These are phyloP conservation scores for Didymellaceae sp. DNA, from an alignment of 2,329 filamentous ascomycete species.

Conservation along the genomic window DNA sequence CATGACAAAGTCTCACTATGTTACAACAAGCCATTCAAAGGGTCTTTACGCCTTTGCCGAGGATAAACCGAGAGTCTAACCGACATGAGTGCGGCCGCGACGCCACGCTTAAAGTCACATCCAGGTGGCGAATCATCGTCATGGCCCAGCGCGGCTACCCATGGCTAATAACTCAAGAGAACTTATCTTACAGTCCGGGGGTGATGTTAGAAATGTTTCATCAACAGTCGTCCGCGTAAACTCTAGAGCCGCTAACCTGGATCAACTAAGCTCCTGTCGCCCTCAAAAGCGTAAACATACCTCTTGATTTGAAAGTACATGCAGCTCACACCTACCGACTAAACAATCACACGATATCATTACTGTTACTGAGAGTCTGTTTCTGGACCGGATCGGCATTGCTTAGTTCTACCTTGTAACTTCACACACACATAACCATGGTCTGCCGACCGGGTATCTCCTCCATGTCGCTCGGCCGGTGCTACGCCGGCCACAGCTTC, in stretches of 20 bases:
- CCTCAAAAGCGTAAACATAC: constrained; percentile 16
- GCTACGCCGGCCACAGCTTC: constrained; percentile 70
- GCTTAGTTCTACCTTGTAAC: not conserved
- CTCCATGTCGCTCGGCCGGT: constrained; percentile 78
- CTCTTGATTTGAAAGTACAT: not conserved
- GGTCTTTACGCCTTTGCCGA: constrained; percentile 1
- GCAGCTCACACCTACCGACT: no score
- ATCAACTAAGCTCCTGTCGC: not conserved
- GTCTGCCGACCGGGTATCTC: constrained; percentile 70
- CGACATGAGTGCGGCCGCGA: constrained; percentile 5
- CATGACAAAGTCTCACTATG: not conserved
- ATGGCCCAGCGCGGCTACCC: constrained; percentile 16
- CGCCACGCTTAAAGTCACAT: constrained; percentile 16
- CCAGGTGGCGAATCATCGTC: constrained; percentile 19
- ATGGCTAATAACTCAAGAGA: constrained; percentile 15
- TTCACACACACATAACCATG: constrained; percentile 42
- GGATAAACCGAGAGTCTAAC: constrained; percentile 3
- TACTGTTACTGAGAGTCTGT: no score
- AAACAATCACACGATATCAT: no score
- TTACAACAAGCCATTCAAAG: not conserved
- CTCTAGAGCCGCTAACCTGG: constrained; percentile 9
- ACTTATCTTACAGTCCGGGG: constrained; percentile 13
- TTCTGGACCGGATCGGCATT: no score
- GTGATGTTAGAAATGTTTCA: constrained; percentile 13
- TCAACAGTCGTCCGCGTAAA: constrained; percentile 14